These are phyloP conservation scores for Mariannaea elegans DNA, from an alignment of 2,329 filamentous ascomycete species.

Conservation along the genomic window DNA sequence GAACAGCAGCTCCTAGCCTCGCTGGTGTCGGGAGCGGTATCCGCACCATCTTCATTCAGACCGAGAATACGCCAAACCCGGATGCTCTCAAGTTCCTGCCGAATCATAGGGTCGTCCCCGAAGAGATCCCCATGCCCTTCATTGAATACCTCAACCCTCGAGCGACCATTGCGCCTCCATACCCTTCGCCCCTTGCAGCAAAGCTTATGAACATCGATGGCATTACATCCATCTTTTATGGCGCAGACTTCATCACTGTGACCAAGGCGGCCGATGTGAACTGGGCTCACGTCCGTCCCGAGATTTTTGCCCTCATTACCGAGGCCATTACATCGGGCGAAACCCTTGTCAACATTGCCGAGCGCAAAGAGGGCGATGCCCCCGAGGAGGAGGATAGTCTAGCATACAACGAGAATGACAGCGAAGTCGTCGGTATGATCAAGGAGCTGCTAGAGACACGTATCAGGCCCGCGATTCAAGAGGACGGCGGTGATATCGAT, in stretches of 20 bases:
- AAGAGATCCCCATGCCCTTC: conserved; percentile 76
- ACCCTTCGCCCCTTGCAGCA: conserved; percentile 90
- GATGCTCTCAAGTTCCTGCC: conserved; percentile 97
- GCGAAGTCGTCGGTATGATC: conserved; percentile 97
- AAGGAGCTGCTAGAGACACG: conserved; percentile 96
- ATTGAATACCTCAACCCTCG: conserved; percentile 93
- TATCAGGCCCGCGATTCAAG: conserved; percentile 94
- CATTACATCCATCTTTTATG: conserved; percentile 94
- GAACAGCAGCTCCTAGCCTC: conserved; percentile 30
- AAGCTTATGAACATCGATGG: conserved; percentile 94
- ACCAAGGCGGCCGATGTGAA: conserved; percentile 88
- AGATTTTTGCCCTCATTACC: conserved; percentile 94
- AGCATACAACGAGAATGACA: conserved; percentile 87
- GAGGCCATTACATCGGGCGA: conserved; percentile 88
- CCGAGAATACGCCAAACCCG: conserved; percentile 91
- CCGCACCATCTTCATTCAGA: conserved; percentile 97
- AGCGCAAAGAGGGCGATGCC: conserved; percentile 64
- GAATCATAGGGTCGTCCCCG: conserved; percentile 85
- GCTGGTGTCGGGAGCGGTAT: conserved; percentile 46
- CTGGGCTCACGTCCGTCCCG: conserved; percentile 95
- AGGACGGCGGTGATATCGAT: conserved; percentile 97
- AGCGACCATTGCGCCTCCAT: conserved; percentile 85
- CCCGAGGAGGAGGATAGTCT: conserved; percentile 71
- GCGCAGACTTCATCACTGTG: conserved; percentile 94
- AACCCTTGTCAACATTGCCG: conserved; percentile 77